Evolutionary conservation across 441 rosid genomes (phyloP), one percentile per base, ranked within the genome.

Genomic region (Croton setiger): DNA sequence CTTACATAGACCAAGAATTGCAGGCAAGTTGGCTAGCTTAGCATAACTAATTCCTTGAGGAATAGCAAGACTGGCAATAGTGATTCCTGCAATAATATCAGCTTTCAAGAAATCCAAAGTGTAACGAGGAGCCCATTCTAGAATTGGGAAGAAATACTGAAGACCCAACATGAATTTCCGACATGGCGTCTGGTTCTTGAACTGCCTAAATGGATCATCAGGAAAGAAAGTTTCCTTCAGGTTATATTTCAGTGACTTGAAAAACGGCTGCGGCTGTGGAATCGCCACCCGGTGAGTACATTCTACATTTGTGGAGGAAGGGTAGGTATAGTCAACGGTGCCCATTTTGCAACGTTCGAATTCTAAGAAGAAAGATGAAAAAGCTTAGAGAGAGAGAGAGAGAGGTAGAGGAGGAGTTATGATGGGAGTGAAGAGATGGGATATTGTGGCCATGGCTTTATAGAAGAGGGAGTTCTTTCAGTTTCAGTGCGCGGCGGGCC

Each of bases 21-120:
- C 97, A 3, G 98, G 98, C 82, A 94, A 83, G 81, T 94, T 94
- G 52, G 98, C 97, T 4, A 91, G 88, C 70, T 87, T 91, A 5
- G 98, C 97, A 33, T 94, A 94, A 72, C 98, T 91, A 7, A 94
- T 94, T 64, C 97, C 98, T 67, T 94, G 98, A 63, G 98, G 97
- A 67, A 94, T 90, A 18, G 96, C 96, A 45, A 91, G 91, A 72
- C 98, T 94, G 44, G 96, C 97, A 8, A 94, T 91, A 45, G 98
- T 94, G 80, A 94, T 81, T 15, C 98, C 97, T 15, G 98, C 58
- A 3, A 94, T 74, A 39, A 94, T 82, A 74, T 94, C 98, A 3
- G 93, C 78, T 75, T 86, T 88, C 48, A 94, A 81, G 78, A 88
- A 83, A 67, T 76, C 69, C 4, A 88, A 75, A 71, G 67, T 88